phyloP scores from a whole-genome alignment of 805 yeast genomes.

The Starmerella tilneyi region DNA sequence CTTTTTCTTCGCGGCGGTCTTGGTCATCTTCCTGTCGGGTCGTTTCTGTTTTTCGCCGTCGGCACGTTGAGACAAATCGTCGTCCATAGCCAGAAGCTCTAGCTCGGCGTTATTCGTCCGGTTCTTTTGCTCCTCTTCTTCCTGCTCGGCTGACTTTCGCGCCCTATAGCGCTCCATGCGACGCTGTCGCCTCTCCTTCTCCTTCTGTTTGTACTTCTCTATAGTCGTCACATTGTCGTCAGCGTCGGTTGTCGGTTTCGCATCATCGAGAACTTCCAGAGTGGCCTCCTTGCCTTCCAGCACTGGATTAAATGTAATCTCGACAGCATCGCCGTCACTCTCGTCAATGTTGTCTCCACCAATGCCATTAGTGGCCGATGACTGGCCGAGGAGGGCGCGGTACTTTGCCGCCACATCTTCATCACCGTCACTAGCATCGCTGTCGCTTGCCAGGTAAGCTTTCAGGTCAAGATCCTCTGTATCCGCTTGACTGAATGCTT shows the following conservation, averaged over 20 bases:
- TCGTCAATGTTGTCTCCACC: conserved; percentile 33
- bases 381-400: conserved; percentile 19
- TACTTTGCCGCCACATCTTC: conserved; percentile 22
- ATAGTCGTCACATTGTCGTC: conserved; percentile 61
- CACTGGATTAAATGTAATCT: conserved; percentile 90
- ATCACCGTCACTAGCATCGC: conserved; percentile 27
- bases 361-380: not conserved
- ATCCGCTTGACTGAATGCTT: conserved; percentile 76
- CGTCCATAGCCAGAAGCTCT: conserved; percentile 41
- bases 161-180: conserved; percentile 70
- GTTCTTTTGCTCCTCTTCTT: conserved; percentile 32
- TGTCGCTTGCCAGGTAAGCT: conserved; percentile 43
- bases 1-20: conserved; percentile 35
- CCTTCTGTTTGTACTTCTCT: conserved; percentile 72
- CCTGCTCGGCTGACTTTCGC: conserved; percentile 42
- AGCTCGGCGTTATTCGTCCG: conserved; percentile 53
- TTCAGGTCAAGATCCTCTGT: conserved; percentile 51
- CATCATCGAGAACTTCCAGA: conserved; percentile 24
- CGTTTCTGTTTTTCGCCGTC: too few relatives aligned
- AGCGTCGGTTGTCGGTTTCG: not conserved
- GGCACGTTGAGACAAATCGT: too few relatives aligned
- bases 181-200: conserved; percentile 80
- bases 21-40: conserved; percentile 36
- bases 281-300: conserved; percentile 39
- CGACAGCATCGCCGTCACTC: conserved; percentile 66